Conservation (phyloP, 139 green algal species). For the Cymbomonas tetramitiformis region DNA sequence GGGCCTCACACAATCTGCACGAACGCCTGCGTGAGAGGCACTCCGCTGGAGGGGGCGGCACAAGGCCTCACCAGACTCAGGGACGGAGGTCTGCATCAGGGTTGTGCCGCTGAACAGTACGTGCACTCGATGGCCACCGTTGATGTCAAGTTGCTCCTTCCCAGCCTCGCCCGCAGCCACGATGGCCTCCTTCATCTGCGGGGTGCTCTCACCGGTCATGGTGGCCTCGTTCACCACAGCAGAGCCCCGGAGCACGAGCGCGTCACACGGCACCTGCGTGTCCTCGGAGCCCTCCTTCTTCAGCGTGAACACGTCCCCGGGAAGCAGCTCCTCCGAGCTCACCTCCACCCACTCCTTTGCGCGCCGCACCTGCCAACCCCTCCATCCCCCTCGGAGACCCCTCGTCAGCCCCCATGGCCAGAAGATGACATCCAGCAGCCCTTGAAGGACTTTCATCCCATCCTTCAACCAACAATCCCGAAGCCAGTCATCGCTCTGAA, state of each 20-base stretch:
- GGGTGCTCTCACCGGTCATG: constrained; percentile 21
- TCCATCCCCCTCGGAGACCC: too few relatives aligned
- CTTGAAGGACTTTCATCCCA: too few relatives aligned
- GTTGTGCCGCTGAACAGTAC: constrained; percentile 24
- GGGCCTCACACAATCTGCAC: too few relatives aligned
- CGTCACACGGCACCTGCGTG: constrained; percentile 19
- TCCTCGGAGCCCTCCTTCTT: not conserved
- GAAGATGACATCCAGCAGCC: too few relatives aligned
- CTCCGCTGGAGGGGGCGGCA: too few relatives aligned
- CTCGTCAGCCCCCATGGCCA: too few relatives aligned
- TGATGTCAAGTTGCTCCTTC: constrained; percentile 13
- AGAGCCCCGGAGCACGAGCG: constrained; percentile 13
- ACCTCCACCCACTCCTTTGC: constrained; percentile 10
- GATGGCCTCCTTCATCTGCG: constrained; percentile 20
- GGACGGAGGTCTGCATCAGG: constrained; percentile 17
- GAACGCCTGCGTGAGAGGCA: too few relatives aligned
- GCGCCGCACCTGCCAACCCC: not conserved
- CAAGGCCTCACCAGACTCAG: not conserved
- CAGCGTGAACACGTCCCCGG: constrained; percentile 22
- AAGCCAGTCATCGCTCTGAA: too few relatives aligned
- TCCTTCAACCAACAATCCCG: too few relatives aligned
- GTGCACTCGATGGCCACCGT: constrained; percentile 23
- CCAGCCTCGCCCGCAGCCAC: not conserved
- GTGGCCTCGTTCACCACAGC: constrained; percentile 25
- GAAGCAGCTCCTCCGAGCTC: constrained; percentile 15